phyloP scores from a whole-genome alignment of 2,329 filamentous ascomycete species.

The Aspergillus sp. region DNA sequence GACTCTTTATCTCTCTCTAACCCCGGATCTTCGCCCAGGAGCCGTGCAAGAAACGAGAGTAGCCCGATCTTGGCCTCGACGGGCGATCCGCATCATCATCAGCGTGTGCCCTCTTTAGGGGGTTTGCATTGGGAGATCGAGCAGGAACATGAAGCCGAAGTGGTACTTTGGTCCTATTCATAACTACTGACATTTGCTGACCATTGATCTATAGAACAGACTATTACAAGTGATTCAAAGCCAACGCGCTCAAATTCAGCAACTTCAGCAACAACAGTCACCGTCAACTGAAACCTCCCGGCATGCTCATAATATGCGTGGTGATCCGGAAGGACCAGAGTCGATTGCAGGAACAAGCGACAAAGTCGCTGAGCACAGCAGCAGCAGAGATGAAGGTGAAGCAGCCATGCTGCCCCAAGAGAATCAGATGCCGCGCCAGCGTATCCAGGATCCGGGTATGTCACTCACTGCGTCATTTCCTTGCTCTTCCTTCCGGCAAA shows the following conservation, averaged over 20 bases:
- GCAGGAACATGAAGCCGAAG: conserved; percentile 46
- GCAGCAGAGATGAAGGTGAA: conserved; percentile 42
- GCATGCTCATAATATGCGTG: conserved; percentile 6
- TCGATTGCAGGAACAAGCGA: conserved; percentile 7
- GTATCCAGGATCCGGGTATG: conserved; percentile 41
- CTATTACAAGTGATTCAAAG: conserved; percentile 43
- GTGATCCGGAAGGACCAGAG: conserved; percentile 17
- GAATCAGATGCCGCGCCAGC: conserved; percentile 41
- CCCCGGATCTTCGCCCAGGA: conserved; percentile 35
- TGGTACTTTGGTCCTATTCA: conserved; percentile 23
- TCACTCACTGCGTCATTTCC: neutral
- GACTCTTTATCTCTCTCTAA: conserved; percentile 23
- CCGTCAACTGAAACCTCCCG: conserved; percentile 19
- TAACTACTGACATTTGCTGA: too few species aligned
- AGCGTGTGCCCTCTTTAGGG: conserved; percentile 40
- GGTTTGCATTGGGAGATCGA: conserved; percentile 45
- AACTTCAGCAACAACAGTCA: conserved; percentile 28
- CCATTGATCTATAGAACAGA: conserved; percentile 31
- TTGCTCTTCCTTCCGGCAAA: too few species aligned
- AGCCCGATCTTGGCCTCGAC: conserved; percentile 31
- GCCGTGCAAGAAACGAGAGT: conserved; percentile 33
- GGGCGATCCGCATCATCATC: conserved; percentile 42
- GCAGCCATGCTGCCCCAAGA: conserved; percentile 39
- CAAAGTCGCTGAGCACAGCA: conserved; percentile 13
- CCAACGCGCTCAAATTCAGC: conserved; percentile 40